Conservation (phyloP, 139 green algal genomes). For the Zygnema circumcarinatum region DNA sequence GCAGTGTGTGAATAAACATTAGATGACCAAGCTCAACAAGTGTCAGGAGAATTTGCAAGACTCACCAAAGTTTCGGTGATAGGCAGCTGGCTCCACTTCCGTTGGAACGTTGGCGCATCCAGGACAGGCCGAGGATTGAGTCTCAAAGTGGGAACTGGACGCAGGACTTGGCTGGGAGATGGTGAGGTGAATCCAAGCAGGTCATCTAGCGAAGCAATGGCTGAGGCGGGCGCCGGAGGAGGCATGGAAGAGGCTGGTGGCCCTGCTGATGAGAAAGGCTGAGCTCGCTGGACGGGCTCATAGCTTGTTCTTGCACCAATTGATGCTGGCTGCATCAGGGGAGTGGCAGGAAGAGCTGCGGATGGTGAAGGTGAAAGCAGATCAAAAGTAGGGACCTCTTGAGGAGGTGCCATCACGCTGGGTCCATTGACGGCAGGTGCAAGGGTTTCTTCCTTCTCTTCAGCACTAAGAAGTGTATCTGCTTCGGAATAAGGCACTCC, state of each 20-base stretch:
- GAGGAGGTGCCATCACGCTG: neutral
- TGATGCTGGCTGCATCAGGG: neutral
- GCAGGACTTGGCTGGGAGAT: neutral
- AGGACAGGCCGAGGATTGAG: constrained; percentile 53
- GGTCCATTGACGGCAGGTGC: constrained; percentile 8
- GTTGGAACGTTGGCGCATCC: constrained; percentile 71
- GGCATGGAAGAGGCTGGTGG: neutral
- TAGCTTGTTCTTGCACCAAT: constrained; percentile 7
- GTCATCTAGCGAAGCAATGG: constrained; percentile 18
- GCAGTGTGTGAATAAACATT: too few species aligned
- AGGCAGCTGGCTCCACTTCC: constrained; percentile 72
- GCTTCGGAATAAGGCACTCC: constrained; percentile 23
- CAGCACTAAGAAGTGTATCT: constrained; percentile 36
- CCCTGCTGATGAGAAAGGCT: constrained; percentile 8
- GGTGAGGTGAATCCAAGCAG: constrained; percentile 20
- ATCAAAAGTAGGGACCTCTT: constrained; percentile 11
- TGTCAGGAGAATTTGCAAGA: too few species aligned
- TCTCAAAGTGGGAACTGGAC: constrained; percentile 13
- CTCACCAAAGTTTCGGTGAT: constrained; percentile 53
- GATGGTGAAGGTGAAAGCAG: neutral
- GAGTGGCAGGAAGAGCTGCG: neutral
- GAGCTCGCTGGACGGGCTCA: neutral
- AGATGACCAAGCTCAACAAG: too few species aligned
- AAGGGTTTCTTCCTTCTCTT: constrained; percentile 33
- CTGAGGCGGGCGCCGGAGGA: constrained; percentile 5